Evolutionary conservation across 139 green algal species (phyloP), one percentile per base, ranked within the genome.

Genomic region (Auxenochlorella protothecoides): DNA sequence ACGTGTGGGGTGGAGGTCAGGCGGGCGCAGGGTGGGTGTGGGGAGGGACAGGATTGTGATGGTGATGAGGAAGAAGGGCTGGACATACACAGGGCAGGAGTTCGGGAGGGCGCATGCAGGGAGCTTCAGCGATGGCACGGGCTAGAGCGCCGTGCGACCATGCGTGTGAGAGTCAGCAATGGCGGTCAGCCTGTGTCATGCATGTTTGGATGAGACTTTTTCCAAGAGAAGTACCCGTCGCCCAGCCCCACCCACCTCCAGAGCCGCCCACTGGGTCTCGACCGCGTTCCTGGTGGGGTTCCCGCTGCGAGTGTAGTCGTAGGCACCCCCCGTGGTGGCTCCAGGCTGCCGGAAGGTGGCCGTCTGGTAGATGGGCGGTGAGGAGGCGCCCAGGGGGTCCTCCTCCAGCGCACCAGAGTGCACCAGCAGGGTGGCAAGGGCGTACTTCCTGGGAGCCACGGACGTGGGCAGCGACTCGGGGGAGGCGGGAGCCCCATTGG

Each of bases 241-340:
- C 51, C 2, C 10, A 51, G 44, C n/a, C n/a, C 10, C 51, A 16
- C 64, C n/a, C 55, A 79, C 81, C 76, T 99, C 94, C 16, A 98
- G 74, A 9, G 82, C 80, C 3, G 94, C 92, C 73, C 97, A 86
- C 72, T 95, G 85, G 6, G 81, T 75, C 77, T 90, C 85, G 16
- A 91, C 74, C 66, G 81, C 81, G 3, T 77, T 82, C 61, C 95
- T 74, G 0, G 95, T 99, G 52, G 95, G 95, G 82, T 99, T 99
- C 56, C 95, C 95, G 52, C 80, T 92, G 72, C 95, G 88, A 2
- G 90, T 95, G 90, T 99, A 99, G 83, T 99, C 95, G 78, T 98
- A 99, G 12, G 82, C 76, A 0, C 92, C 92, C 61, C 81, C 85
- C 27, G 90, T 85, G 7, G 86, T 94, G 5, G 93, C 89, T 53